phyloP scores from a whole-genome alignment of 306 rosid genomes.

The Carpinus viminea region DNA sequence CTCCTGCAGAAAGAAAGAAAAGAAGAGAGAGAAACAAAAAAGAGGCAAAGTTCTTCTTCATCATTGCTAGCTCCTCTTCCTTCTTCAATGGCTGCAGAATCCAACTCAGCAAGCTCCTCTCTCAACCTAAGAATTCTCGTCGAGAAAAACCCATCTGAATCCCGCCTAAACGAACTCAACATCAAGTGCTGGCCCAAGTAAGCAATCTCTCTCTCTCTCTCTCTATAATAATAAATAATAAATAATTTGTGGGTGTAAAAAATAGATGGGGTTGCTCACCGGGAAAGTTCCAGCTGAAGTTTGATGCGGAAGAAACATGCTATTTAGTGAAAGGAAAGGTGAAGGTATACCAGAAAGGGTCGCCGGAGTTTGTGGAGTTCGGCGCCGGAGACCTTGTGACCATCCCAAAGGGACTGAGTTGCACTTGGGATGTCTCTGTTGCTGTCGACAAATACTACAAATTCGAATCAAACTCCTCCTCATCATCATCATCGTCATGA shows the following conservation, averaged over 20 bases:
- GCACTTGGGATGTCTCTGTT: slow-evolving; percentile 97
- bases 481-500: slow-evolving; percentile 2
- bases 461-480: no score
- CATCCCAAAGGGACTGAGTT: slow-evolving; percentile 84
- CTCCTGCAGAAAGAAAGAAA: not conserved
- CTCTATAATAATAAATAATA: no score
- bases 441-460: slow-evolving; percentile 95
- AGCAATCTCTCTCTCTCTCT: slow-evolving; percentile 4
- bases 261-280: slow-evolving; percentile 97
- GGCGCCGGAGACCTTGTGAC: slow-evolving; percentile 96
- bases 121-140: slow-evolving; percentile 58
- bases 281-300: slow-evolving; percentile 82
- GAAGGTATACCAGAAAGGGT: slow-evolving; percentile 82
- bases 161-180: slow-evolving; percentile 70
- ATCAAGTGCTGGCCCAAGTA: slow-evolving; percentile 98
- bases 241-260: not conserved
- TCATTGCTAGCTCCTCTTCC: not conserved
- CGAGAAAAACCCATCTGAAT: slow-evolving; percentile 78
- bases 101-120: slow-evolving; percentile 34
- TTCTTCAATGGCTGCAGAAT: slow-evolving; percentile 62
- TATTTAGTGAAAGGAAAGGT: slow-evolving; percentile 88
- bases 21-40: no score
- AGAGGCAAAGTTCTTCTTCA: not conserved
- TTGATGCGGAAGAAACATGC: slow-evolving; percentile 94
- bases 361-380: slow-evolving; percentile 76